These are phyloP conservation scores for Eutypa lata DNA, from an alignment of 2,329 filamentous ascomycete species.

Conservation along the genomic window DNA sequence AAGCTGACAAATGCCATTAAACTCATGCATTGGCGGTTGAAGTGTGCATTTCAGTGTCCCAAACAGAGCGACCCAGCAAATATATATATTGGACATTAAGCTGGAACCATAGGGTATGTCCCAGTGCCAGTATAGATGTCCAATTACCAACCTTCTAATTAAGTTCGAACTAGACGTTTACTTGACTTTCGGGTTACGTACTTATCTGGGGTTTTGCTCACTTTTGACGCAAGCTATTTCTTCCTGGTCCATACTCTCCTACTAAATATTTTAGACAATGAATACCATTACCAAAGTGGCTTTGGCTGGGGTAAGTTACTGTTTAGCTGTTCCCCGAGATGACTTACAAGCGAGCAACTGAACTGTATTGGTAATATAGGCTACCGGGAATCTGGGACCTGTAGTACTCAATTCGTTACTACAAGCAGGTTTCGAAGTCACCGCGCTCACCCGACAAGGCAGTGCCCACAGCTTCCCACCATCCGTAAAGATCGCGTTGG, in stretches of 20 bases:
- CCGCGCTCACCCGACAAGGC: conserved; percentile 50
- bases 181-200: too few relatives aligned
- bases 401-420: conserved; percentile 36
- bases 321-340: neutral
- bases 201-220: too few relatives aligned
- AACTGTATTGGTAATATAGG: conserved; percentile 4
- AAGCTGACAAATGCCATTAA: too few relatives aligned
- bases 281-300: conserved; percentile 15
- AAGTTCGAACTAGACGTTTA: too few relatives aligned
- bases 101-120: too few relatives aligned
- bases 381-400: conserved; percentile 33
- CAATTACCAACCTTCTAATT: too few relatives aligned
- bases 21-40: too few relatives aligned
- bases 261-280: conserved; percentile 11
- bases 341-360: neutral
- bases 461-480: conserved; percentile 34
- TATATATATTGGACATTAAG: too few relatives aligned
- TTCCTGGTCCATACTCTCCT: conserved; percentile 1
- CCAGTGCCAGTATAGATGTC: too few relatives aligned
- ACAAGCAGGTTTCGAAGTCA: conserved; percentile 44
- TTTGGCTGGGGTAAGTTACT: conserved; percentile 16
- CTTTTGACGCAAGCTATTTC: conserved; percentile 1
- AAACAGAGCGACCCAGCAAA: too few relatives aligned
- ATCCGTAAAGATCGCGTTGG: conserved; percentile 39
- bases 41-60: too few relatives aligned